Conservation (phyloP, 2,329 filamentous ascomycete species). For the Beauveria bassiana region DNA sequence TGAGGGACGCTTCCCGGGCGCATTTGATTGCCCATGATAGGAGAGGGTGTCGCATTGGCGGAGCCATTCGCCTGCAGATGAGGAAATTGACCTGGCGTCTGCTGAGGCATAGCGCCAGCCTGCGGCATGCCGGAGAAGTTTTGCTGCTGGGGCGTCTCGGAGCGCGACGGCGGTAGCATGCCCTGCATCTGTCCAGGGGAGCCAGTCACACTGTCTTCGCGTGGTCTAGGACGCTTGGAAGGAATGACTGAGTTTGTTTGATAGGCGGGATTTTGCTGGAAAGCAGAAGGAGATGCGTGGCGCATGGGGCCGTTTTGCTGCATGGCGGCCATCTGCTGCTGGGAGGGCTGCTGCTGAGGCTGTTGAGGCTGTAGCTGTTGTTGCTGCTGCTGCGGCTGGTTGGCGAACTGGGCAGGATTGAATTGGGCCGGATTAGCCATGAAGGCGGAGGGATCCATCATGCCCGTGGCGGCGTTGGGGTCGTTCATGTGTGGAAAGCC, state of each 20-base stretch:
- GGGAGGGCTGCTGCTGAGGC: slow-evolving; percentile 18
- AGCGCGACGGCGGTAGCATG: slow-evolving; percentile 74
- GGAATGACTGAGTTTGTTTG: slow-evolving; percentile 81
- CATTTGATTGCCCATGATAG: slow-evolving; percentile 79
- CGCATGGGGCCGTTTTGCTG: slow-evolving; percentile 71
- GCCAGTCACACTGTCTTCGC: slow-evolving; percentile 76
- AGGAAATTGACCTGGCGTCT: slow-evolving; percentile 62
- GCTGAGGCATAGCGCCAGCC: slow-evolving; percentile 52
- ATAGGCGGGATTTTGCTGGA: slow-evolving; percentile 64
- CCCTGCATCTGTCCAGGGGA: slow-evolving; percentile 71
- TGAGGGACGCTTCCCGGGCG: slow-evolving; percentile 64
- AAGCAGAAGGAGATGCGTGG: slow-evolving; percentile 67
- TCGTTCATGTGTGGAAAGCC: slow-evolving; percentile 59
- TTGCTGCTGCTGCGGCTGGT: slow-evolving; percentile 36
- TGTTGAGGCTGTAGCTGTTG: slow-evolving; percentile 16
- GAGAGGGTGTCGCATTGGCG: slow-evolving; percentile 81
- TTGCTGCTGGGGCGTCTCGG: slow-evolving; percentile 81
- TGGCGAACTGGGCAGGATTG: slow-evolving; percentile 51
- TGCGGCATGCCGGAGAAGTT: slow-evolving; percentile 64
- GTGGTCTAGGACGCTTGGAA: slow-evolving; percentile 75
- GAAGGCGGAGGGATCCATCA: slow-evolving; percentile 60
- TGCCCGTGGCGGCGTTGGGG: slow-evolving; percentile 44
- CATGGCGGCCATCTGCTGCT: slow-evolving; percentile 52
- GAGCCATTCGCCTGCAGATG: slow-evolving; percentile 78
- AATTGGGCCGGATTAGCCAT: slow-evolving; percentile 54